Evolutionary conservation across 345 rosid genomes (phyloP).

Genomic region (Acer yangbiense): DNA sequence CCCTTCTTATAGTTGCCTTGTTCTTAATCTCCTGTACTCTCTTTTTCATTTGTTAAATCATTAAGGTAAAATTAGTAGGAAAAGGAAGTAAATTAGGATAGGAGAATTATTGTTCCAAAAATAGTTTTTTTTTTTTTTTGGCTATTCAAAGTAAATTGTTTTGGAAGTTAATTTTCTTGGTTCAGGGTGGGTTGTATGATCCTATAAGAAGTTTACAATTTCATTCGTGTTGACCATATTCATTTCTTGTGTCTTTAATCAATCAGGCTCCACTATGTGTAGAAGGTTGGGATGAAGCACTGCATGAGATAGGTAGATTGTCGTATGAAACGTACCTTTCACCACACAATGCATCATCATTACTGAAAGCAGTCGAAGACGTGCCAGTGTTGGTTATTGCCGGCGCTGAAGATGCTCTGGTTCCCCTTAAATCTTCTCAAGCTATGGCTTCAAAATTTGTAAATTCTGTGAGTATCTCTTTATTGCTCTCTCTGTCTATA

Average conservation of each 20-base stretch:
- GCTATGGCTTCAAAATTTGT: conserved; percentile 81
- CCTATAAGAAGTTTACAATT: not conserved
- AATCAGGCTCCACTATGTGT: conserved; percentile 77
- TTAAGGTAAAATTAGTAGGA: too few relatives aligned
- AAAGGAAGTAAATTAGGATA: not conserved
- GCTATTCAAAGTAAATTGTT: too few relatives aligned
- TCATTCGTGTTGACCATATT: not conserved
- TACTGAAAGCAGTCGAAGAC: conserved; percentile 68
- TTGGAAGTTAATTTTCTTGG: not conserved
- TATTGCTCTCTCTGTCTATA: not conserved
- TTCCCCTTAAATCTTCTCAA: conserved; percentile 79
- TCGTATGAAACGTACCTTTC: conserved; percentile 80
- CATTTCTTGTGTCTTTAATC: not conserved
- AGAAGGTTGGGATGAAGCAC: conserved; percentile 98
- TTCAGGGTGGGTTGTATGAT: not conserved
- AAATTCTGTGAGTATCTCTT: conserved; percentile 76
- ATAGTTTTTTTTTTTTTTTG: too few relatives aligned
- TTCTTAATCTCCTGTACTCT: not conserved
- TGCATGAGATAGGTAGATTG: conserved; percentile 87
- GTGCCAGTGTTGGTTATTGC: conserved; percentile 77
- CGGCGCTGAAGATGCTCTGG: conserved; percentile 87
- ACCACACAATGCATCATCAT: conserved; percentile 50
- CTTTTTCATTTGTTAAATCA: not conserved
- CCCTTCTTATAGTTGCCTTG: not conserved
- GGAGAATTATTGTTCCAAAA: too few relatives aligned